These are phyloP conservation scores for Capsicum rhomboideum DNA, from an alignment of 257 asterid genomes.

Conservation along the genomic window DNA sequence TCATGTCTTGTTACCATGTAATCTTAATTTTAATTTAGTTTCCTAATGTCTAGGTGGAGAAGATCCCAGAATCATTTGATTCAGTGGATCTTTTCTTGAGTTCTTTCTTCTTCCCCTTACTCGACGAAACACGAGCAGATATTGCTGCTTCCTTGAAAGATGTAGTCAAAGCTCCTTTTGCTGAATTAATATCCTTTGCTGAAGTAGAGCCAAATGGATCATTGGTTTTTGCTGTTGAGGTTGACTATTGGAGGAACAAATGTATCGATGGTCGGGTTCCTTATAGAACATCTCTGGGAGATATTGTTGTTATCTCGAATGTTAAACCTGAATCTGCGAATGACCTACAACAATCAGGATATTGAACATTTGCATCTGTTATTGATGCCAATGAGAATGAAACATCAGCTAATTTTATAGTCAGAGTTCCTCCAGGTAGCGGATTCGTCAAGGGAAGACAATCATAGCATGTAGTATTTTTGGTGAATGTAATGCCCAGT, in stretches of 20 bases:
- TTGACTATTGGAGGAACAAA: conserved; percentile 33
- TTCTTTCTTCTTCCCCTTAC: conserved; percentile 34
- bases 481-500: conserved; percentile 25
- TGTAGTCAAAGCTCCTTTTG: conserved; percentile 34
- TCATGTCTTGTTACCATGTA: background rate
- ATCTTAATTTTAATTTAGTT: background rate
- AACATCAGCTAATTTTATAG: conserved; percentile 3
- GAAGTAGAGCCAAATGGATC: background rate
- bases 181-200: conserved; percentile 20
- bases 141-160: conserved; percentile 36
- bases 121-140: conserved; percentile 49
- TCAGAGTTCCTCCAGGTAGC: conserved; percentile 8
- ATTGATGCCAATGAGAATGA: conserved; percentile 12
- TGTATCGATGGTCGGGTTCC: conserved; percentile 23
- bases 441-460: background rate
- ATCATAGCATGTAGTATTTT: conserved; percentile 26
- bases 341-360: conserved; percentile 17
- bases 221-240: background rate
- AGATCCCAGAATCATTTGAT: conserved; percentile 35
- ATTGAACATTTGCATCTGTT: conserved; percentile 36
- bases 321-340: conserved; percentile 14
- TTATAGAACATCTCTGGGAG: conserved; percentile 41
- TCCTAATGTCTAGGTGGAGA: conserved; percentile 26
- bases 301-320: conserved; percentile 27
- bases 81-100: conserved; percentile 24